phyloP scores from a whole-genome alignment of 2,329 filamentous ascomycete species.

The Rhynchosporium secalis region DNA sequence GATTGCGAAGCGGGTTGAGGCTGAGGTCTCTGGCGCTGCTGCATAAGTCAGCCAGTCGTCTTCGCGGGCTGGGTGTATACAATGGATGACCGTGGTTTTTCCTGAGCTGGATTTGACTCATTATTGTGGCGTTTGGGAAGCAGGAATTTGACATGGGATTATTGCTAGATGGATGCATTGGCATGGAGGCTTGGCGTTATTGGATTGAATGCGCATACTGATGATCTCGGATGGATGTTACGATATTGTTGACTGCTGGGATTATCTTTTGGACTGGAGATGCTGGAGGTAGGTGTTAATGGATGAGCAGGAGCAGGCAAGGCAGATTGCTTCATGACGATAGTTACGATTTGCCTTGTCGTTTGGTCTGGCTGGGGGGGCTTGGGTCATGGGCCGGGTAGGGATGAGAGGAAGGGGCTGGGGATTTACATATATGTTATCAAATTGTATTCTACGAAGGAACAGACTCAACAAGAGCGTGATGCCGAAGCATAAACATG shows the following conservation, averaged over 20 bases:
- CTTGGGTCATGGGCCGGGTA: no score
- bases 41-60: neutral
- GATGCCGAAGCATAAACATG: no score
- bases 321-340: conserved; percentile 9
- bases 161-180: conserved; percentile 16
- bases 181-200: conserved; percentile 6
- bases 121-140: conserved; percentile 18
- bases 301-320: neutral
- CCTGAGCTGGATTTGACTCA: neutral
- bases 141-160: neutral
- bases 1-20: conserved; percentile 30
- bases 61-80: neutral
- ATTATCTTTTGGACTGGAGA: neutral
- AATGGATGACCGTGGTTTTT: neutral
- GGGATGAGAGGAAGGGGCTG: no score
- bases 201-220: neutral
- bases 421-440: no score
- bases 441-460: no score
- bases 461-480: no score
- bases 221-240: conserved; percentile 4
- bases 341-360: conserved; percentile 19
- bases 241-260: neutral
- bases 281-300: neutral
- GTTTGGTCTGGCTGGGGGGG: neutral
- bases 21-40: neutral